phyloP scores from a whole-genome alignment of 139 green algal genomes.

The Coelastrella sp. region DNA sequence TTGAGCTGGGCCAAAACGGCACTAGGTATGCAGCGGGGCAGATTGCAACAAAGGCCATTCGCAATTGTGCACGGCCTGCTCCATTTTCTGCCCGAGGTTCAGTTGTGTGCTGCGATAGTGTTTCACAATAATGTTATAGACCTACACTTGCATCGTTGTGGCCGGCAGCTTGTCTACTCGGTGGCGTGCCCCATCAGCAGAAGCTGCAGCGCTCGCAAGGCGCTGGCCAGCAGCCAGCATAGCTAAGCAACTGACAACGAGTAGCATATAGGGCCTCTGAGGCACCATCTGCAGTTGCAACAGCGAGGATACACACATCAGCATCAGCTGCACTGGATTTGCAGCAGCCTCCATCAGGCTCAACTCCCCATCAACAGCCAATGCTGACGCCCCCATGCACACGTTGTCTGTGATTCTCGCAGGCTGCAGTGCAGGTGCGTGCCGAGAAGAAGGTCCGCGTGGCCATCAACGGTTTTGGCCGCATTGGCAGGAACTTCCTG shows the following conservation, averaged over 20 bases:
- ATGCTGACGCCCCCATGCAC: neutral
- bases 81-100: neutral
- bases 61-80: neutral
- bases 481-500: constrained; percentile 97
- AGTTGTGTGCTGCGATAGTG: too few species aligned
- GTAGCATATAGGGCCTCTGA: too few species aligned
- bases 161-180: too few species aligned
- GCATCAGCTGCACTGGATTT: neutral
- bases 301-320: neutral
- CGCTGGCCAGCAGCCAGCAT: neutral
- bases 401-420: neutral
- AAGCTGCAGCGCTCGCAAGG: too few species aligned
- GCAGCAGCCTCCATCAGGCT: neutral
- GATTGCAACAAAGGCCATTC: neutral
- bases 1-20: too few species aligned
- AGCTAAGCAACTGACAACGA: neutral
- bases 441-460: constrained; percentile 92
- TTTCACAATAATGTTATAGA: too few species aligned
- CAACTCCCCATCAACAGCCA: too few species aligned
- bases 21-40: neutral
- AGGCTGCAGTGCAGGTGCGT: constrained; percentile 52
- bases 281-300: neutral
- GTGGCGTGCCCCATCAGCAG: too few species aligned
- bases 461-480: constrained; percentile 86
- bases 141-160: too few species aligned